Evolutionary conservation across 495 filamentous ascomycete species (phyloP), one percentile per base, ranked within the genome.

Genomic region (Rostrohypoxylon terebratum): DNA sequence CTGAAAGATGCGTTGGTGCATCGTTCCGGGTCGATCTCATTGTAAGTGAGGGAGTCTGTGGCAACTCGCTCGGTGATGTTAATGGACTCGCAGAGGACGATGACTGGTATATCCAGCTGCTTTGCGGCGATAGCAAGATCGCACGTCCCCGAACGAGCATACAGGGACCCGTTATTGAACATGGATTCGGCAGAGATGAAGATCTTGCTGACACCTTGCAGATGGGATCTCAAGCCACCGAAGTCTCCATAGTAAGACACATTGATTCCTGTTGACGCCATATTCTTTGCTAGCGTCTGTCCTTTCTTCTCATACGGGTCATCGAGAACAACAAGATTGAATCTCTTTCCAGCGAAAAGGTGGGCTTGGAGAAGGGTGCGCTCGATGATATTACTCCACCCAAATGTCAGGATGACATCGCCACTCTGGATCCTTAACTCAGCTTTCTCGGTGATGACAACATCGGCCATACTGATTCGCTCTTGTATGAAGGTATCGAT

Each of bases 51-150:
- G 36, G 92, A 92, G 80, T 97, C 96, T 0, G 96, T 87, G 8
- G 93, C 91, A 4, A 97, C 93, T 60, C 91, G 89, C 72, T 97
- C 96, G 21, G 93, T 94, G 81, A 97, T 97, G 79, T 98, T 99
- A 83, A 99, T 89, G 2, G 91, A 94, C 84, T 99, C 95, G 78
- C 94, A 98, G 66, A 93, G 92, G 3, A 96, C 93, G 34, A 95
- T 90, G 42, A 99, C 94, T 2, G 94, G 93, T 36, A 93, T 87
- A 53, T 88, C 87, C 14, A 83, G 80, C 53, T 90, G 89, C 66
- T 91, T 90, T 21, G 94, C 96, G 25, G 89, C 90, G 86, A 96
- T 92, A n/a, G 96, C 94, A 4, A 97, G 87, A 40, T 94, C 85
- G 0, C 93, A 94, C 8, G 94, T 97, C 59, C 96, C 96, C 36